A percentile compares a stretch with the other conserved stretches of the same genome.
phyloP scores from a whole-genome alignment of 2,329 filamentous ascomycete species.

The Verticillium nubilum region DNA sequence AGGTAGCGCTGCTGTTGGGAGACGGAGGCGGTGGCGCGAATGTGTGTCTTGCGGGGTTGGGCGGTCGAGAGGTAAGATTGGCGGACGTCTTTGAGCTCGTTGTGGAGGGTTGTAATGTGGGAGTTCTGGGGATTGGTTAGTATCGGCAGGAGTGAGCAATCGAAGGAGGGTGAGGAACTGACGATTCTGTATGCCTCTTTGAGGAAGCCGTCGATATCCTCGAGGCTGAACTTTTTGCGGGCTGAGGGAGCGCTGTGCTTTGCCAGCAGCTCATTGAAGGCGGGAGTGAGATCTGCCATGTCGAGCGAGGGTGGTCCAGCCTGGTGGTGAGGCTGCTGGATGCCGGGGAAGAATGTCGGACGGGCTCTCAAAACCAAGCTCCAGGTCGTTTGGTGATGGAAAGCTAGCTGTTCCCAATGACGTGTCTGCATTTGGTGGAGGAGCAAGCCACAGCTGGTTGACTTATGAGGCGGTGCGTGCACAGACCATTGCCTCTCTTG shows the following conservation, averaged over 20 bases:
- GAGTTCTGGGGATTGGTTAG: conserved; percentile 55
- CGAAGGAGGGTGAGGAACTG: conserved; percentile 22
- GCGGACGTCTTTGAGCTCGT: conserved; percentile 76
- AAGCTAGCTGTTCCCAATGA: conserved; percentile 1
- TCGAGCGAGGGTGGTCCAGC: not conserved
- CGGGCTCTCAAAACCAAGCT: not conserved
- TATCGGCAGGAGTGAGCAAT: not conserved
- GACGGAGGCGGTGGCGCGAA: conserved; percentile 34
- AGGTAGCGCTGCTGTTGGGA: conserved; percentile 51
- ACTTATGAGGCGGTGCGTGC: not conserved
- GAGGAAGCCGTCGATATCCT: conserved; percentile 75
- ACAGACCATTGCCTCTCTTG: not conserved
- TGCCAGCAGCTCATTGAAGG: conserved; percentile 64
- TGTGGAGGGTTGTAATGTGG: conserved; percentile 75
- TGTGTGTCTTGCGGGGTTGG: conserved; percentile 53
- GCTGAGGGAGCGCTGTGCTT: conserved; percentile 47
- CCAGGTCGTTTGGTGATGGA: not conserved
- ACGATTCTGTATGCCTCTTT: conserved; percentile 94
- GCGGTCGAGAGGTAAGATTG: conserved; percentile 87
- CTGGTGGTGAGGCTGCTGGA: not conserved
- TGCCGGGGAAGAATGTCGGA: not conserved
- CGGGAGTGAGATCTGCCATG: conserved; percentile 60
- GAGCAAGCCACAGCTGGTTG: not conserved
- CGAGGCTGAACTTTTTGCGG: conserved; percentile 32
- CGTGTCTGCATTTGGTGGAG: not conserved